Conservation (phyloP, 78 protist species). For the Dictyostelium citrinum region DNA sequence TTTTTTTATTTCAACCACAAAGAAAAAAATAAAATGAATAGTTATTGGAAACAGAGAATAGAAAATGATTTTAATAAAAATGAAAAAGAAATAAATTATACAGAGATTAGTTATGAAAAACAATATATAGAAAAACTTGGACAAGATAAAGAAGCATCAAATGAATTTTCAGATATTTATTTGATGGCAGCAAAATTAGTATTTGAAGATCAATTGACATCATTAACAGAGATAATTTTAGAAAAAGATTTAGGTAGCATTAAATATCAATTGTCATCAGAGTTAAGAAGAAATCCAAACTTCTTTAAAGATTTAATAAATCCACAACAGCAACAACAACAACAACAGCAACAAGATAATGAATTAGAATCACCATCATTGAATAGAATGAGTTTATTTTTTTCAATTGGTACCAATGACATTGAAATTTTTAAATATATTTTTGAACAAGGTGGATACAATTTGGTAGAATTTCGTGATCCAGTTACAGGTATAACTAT, state of each 20-base stretch:
- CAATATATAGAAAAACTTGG: neutral
- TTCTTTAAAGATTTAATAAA: constrained; percentile 10
- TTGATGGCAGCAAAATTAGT: neutral
- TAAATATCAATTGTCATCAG: constrained; percentile 41
- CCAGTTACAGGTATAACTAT: constrained; percentile 32
- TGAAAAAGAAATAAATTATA: neutral
- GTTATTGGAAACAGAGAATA: constrained; percentile 17
- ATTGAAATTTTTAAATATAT: constrained; percentile 14
- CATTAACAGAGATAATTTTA: constrained; percentile 37
- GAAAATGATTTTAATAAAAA: neutral
- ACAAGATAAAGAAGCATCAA: neutral
- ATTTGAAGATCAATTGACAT: constrained; percentile 30
- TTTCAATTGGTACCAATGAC: constrained; percentile 21
- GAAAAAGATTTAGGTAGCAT: constrained; percentile 36
- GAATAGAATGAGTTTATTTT: constrained; percentile 32
- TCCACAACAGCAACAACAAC: neutral
- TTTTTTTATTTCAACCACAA: neutral
- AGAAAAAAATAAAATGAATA: neutral
- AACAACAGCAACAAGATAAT: neutral
- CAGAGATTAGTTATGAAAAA: neutral
- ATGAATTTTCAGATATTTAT: constrained; percentile 14
- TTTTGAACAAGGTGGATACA: neutral
- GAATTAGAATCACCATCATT: neutral
- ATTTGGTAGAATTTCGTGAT: neutral
- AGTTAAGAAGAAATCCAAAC: constrained; percentile 5